Evolutionary conservation across 371 early-diverging fungal species (phyloP), one percentile per base, ranked within the genome.

Genomic region (Mortierella sp.): DNA sequence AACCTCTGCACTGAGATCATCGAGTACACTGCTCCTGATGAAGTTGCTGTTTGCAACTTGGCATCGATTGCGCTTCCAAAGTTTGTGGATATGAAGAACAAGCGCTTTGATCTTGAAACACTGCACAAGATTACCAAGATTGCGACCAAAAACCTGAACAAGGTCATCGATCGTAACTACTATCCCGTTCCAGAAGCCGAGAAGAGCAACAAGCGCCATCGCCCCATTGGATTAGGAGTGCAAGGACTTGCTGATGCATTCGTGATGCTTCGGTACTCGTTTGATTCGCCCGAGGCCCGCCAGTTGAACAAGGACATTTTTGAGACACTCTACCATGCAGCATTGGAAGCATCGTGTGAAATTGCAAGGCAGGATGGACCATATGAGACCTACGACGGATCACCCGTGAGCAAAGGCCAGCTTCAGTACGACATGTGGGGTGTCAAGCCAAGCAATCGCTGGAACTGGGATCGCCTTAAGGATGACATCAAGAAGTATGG

Each of bases 241-340:
- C 99, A 99, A 82, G 99, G 99, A 28, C 88, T 99, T 37, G 99
- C 99, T 8, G 99, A 99, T 82, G 89, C 96, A 1, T 99, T 99
- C 80, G 89, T 96, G 78, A 85, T 91, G 80, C 86, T 99, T 85
- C 92, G 95, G 54, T 88, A 90, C 79, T 93, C 99, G 10, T 99
- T 98, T 73, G 99, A 99, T 55, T 94, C 94, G 19, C 80, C 87
- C 16, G 92, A 93, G 76, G 98, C 99, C 9, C 82, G 87, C 37
- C 76, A 83, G 37, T 80, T 99, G 54, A 99, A 99, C 85, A 88
- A 82, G 71, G 82, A 91, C 34, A 96, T 99, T 71, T 98, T 98
- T 80, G 99, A 99, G 82, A 95, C 97, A n/a, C 94, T 99, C 53
- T 99, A 99, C 82, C 96, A 90, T 66, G 96, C 94, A 44, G 98